phyloP scores from a whole-genome alignment of 192 early-diverging fungal species.

The Phycomyces blakesleeanus region DNA sequence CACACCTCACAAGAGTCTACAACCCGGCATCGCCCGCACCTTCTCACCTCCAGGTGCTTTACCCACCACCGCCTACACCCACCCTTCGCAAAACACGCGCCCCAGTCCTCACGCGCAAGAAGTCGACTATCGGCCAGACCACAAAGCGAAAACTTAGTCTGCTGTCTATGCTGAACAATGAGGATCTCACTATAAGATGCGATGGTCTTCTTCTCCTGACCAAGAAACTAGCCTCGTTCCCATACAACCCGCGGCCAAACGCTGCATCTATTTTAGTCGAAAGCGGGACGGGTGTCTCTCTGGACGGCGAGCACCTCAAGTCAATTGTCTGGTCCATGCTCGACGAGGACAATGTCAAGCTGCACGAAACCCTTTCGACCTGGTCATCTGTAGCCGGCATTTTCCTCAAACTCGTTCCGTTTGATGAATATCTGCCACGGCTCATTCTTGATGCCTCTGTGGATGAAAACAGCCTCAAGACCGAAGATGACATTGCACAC shows the following conservation, averaged over 20 bases:
- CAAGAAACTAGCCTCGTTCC: conserved; percentile 8
- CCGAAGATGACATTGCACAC: conserved; percentile 8
- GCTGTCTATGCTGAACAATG: conserved; percentile 10
- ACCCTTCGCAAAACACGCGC: conserved; percentile 15
- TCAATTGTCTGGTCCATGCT: neutral
- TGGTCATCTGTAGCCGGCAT: conserved; percentile 15
- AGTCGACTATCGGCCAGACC: conserved; percentile 12
- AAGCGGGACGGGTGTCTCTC: neutral
- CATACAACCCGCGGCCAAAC: conserved; percentile 1
- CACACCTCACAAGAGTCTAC: conserved; percentile 2
- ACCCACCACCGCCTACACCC: neutral
- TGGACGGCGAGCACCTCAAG: conserved; percentile 21
- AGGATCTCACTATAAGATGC: conserved; percentile 4
- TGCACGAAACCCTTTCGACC: conserved; percentile 15
- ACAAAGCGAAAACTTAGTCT: conserved; percentile 13
- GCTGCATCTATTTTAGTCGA: conserved; percentile 17
- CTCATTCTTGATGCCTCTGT: conserved; percentile 15
- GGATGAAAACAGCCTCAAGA: conserved; percentile 8
- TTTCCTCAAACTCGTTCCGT: conserved; percentile 16
- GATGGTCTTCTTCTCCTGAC: conserved; percentile 11
- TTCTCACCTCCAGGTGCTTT: conserved; percentile 1
- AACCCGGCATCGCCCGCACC: neutral
- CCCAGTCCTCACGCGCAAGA: conserved; percentile 17
- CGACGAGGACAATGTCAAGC: neutral
- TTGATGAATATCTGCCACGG: conserved; percentile 22